Percentiles rank a stretch among this genome's conserved stretches.
phyloP scores from a whole-genome alignment of 164 flowering plant species.

The grape (Vitis vinifera) region DNA sequence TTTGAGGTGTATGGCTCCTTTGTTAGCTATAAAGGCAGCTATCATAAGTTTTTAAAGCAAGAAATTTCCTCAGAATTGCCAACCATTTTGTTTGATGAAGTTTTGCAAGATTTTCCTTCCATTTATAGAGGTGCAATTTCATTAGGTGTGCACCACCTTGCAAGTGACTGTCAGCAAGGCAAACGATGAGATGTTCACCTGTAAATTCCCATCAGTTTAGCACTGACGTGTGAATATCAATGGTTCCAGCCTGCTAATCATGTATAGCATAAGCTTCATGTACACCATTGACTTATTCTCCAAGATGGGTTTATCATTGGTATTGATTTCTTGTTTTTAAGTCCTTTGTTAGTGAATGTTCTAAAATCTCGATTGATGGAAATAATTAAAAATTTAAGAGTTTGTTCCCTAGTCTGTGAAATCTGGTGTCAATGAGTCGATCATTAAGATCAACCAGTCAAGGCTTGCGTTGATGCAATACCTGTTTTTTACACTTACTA shows the following conservation, averaged over 20 bases:
- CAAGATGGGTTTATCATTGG: not conserved
- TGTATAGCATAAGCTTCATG: not conserved
- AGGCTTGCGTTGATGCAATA: too few species aligned
- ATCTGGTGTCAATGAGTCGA: too few species aligned
- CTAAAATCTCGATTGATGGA: not conserved
- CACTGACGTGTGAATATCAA: not conserved
- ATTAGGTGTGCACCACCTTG: not conserved
- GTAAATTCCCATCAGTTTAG: not conserved
- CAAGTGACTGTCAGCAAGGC: not conserved
- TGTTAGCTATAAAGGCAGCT: too few species aligned
- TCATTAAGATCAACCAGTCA: too few species aligned
- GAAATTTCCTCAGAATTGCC: too few species aligned
- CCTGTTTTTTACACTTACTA: too few species aligned
- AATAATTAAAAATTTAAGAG: not conserved
- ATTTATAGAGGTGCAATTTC: not conserved
- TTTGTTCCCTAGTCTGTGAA: not conserved
- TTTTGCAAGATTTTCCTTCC: too few species aligned
- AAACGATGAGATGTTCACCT: not conserved
- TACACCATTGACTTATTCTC: not conserved
- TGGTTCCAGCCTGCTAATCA: not conserved
- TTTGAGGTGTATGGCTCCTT: too few species aligned
- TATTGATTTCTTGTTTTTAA: not conserved
- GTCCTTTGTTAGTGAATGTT: not conserved
- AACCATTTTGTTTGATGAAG: too few species aligned
- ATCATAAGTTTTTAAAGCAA: too few species aligned